phyloP scores from a whole-genome alignment of 148 eudicot species.

The Chenopodium formosanum region DNA sequence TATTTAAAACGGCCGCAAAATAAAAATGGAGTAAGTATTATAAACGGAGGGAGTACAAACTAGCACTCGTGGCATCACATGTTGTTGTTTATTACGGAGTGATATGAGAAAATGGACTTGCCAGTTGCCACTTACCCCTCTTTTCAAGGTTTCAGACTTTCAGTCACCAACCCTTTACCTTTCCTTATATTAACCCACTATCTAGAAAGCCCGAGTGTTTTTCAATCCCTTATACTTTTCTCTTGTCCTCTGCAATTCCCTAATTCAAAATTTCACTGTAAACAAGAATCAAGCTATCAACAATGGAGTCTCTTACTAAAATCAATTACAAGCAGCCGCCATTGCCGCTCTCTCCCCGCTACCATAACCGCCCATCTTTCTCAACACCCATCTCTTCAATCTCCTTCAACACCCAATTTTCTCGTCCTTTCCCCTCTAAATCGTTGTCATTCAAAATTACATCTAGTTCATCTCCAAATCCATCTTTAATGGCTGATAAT shows the following conservation, averaged over 20 bases:
- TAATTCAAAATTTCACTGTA: not conserved
- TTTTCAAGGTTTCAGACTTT: no score
- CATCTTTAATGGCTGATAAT: not conserved
- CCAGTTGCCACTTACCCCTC: no score
- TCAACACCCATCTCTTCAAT: slow-evolving; percentile 37
- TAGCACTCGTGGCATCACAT: no score
- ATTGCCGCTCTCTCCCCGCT: slow-evolving; percentile 24
- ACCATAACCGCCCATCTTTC: slow-evolving; percentile 35
- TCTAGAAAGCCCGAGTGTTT: not conserved
- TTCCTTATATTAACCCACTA: no score
- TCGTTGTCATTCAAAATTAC: slow-evolving; percentile 11
- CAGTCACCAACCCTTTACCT: no score
- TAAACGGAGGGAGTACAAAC: no score
- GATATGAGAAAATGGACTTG: no score
- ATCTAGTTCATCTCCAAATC: slow-evolving; percentile 6
- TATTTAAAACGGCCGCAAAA: no score
- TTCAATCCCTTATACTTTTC: not conserved
- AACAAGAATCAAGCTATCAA: slow-evolving; percentile 7
- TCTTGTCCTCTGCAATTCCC: not conserved
- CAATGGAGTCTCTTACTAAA: slow-evolving; percentile 36
- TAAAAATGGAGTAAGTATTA: no score
- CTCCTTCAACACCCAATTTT: slow-evolving; percentile 32
- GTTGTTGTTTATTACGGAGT: no score
- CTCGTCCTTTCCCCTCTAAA: not conserved
- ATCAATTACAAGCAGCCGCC: slow-evolving; percentile 28